Percentiles rank a stretch among this genome's conserved stretches.
These are phyloP conservation scores for Aegilops umbellulata DNA, from an alignment of 176 grass and related monocot species.

Conservation along the genomic window DNA sequence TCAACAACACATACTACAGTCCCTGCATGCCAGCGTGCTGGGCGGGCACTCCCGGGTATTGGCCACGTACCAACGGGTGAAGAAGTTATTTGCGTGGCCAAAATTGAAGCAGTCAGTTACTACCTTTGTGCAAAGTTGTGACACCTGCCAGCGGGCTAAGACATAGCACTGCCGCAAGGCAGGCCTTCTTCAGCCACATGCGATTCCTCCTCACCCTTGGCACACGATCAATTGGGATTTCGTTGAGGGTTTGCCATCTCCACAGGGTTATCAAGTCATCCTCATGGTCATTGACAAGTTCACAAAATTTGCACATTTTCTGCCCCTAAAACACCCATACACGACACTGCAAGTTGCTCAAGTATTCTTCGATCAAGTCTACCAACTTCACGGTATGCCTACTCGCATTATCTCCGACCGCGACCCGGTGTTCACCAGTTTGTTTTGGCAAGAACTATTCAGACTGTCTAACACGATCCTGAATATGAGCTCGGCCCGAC, in stretches of 20 bases:
- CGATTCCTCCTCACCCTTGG: background rate
- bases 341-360: background rate
- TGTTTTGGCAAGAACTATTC: too few species aligned
- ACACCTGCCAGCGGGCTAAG: background rate
- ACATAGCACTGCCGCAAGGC: accelerated
- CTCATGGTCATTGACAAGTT: background rate
- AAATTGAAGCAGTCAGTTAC: too few species aligned
- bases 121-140: too few species aligned
- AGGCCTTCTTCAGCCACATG: background rate
- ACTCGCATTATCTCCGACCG: background rate
- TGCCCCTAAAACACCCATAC: background rate
- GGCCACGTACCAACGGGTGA: too few species aligned
- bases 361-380: background rate
- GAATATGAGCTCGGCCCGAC: too few species aligned
- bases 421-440: too few species aligned
- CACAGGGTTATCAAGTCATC: background rate
- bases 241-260: background rate
- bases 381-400: background rate
- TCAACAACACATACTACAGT: too few species aligned
- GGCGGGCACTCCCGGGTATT: too few species aligned
- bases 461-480: too few species aligned
- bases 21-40: too few species aligned
- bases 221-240: background rate
- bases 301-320: background rate
- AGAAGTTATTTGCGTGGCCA: too few species aligned